Conservation (phyloP, 163 green algal genomes). For the Scenedesmus sp. region DNA sequence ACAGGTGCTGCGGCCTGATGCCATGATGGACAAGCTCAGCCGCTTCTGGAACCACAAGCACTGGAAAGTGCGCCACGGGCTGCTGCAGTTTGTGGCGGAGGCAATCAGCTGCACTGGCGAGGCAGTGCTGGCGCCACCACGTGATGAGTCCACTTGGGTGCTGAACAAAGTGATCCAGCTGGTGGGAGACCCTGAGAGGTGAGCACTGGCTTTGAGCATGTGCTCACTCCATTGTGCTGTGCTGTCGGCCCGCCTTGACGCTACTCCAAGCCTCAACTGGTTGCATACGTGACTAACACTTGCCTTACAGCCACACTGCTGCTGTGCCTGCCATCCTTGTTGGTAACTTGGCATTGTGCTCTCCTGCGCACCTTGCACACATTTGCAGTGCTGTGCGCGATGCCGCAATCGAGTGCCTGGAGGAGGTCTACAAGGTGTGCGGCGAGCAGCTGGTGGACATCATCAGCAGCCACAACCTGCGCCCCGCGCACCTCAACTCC, state of each 20-base stretch:
- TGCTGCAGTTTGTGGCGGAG: constrained; percentile 66
- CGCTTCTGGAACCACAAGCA: constrained; percentile 63
- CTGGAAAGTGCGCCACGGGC: constrained; percentile 65
- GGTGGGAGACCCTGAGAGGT: constrained; percentile 67
- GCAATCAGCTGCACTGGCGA: constrained; percentile 37
- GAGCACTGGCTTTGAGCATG: background rate
- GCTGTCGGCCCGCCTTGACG: background rate
- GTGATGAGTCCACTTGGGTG: constrained; percentile 24
- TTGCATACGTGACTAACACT: background rate
- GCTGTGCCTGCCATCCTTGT: background rate
- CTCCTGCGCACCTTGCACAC: background rate
- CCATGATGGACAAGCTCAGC: constrained; percentile 53
- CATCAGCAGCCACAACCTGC: constrained; percentile 51
- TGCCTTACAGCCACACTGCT: background rate
- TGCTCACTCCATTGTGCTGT: background rate
- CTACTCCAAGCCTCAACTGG: background rate
- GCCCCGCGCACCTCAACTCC: constrained; percentile 53
- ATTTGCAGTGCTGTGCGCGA: constrained; percentile 61
- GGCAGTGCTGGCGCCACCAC: constrained; percentile 4
- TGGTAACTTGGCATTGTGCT: background rate
- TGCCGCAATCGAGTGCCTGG: constrained; percentile 62
- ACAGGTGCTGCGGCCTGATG: constrained; percentile 42
- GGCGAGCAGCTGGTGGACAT: constrained; percentile 54
- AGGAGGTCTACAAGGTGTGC: constrained; percentile 64
- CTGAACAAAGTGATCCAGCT: constrained; percentile 58